These are phyloP conservation scores for Dictyostelium intermedium DNA, from an alignment of 78 protist species.

Conservation along the genomic window DNA sequence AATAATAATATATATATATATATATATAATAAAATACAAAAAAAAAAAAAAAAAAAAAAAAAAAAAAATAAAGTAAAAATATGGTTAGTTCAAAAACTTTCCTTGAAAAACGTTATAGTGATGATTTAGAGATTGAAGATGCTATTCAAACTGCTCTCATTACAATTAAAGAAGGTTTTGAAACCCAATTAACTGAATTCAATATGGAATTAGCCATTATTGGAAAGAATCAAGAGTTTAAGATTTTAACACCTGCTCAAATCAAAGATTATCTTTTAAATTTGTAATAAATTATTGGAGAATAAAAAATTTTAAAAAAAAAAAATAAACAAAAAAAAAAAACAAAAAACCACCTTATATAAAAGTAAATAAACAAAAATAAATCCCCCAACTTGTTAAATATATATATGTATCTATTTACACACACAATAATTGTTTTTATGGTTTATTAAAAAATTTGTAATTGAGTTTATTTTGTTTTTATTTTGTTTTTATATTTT, in stretches of 20 bases:
- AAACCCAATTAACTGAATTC: conserved; percentile 89
- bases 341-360: background rate
- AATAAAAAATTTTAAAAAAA: too few relatives aligned
- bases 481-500: background rate
- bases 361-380: background rate
- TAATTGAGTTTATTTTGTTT: background rate
- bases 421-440: background rate
- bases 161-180: conserved; percentile 92
- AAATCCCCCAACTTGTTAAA: background rate
- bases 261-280: conserved; percentile 92
- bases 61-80: conserved; percentile 79
- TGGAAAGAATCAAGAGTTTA: conserved; percentile 66
- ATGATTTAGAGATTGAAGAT: conserved; percentile 98
- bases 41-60: background rate
- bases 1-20: background rate
- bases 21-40: background rate
- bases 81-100: conserved; percentile 94
- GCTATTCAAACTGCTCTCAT: conserved; percentile 98
- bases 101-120: conserved; percentile 97
- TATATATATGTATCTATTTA: background rate
- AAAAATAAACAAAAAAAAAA: background rate
- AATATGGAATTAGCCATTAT: conserved; percentile 97
- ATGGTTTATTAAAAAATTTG: background rate
- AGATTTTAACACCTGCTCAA: conserved; percentile 83
- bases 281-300: conserved; percentile 50